These are phyloP conservation scores for Fusarium fracticaudum DNA, from an alignment of 2,329 filamentous ascomycete species.

Conservation along the genomic window DNA sequence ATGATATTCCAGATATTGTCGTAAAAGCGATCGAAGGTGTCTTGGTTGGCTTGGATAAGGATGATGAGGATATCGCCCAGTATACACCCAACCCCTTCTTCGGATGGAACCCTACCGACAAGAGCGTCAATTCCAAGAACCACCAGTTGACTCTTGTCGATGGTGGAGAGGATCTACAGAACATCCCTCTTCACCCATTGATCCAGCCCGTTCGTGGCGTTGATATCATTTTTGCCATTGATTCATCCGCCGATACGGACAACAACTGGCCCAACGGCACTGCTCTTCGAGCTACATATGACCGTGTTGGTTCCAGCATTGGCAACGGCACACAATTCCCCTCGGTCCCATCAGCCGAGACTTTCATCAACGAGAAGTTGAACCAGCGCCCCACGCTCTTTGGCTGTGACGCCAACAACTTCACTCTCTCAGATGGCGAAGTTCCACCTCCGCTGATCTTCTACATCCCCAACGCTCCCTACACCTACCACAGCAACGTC, in stretches of 20 bases:
- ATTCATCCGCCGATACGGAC: conserved; percentile 69
- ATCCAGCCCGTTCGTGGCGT: conserved; percentile 59
- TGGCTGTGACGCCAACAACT: conserved; percentile 66
- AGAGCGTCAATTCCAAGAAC: conserved; percentile 55
- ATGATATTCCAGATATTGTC: conserved; percentile 54
- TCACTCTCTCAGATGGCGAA: conserved; percentile 51
- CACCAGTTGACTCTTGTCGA: conserved; percentile 77
- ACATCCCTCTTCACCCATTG: conserved; percentile 78
- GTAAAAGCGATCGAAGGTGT: conserved; percentile 59
- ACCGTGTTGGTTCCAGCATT: conserved; percentile 58
- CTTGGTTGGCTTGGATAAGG: conserved; percentile 62
- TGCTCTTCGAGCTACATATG: conserved; percentile 66
- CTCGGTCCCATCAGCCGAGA: conserved; percentile 62
- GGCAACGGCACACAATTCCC: conserved; percentile 67
- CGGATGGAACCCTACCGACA: conserved; percentile 56
- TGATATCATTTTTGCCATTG: conserved; percentile 71
- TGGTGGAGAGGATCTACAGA: conserved; percentile 81
- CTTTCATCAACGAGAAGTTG: conserved; percentile 67
- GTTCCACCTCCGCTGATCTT: conserved; percentile 74
- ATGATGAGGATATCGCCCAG: conserved; percentile 79
- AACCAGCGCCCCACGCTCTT: conserved; percentile 72
- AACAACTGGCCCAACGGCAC: conserved; percentile 69
- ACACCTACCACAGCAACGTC: conserved; percentile 78
- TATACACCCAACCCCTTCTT: conserved; percentile 69
- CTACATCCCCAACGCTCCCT: conserved; percentile 83